Evolutionary conservation across 768 basidiomycete species (phyloP).

Genomic region (Boletus reticulatus): DNA sequence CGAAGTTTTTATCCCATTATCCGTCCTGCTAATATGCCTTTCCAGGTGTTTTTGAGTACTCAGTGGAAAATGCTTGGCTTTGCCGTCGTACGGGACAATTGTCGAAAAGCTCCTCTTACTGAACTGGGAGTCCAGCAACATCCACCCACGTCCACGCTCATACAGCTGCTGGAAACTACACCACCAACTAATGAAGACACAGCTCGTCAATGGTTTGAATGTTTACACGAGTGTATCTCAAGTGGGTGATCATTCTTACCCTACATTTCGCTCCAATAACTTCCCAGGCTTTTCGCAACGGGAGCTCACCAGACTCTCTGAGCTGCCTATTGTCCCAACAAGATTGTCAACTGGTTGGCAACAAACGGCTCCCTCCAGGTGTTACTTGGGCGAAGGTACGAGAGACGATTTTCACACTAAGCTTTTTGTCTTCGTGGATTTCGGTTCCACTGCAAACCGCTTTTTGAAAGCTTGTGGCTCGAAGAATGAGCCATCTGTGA

Average conservation of each 20-base stretch:
- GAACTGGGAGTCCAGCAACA: conserved; percentile 68
- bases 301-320: conserved; percentile 55
- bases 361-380: conserved; percentile 57
- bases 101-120: conserved; percentile 44
- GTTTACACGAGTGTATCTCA: conserved; percentile 56
- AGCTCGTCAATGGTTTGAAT: conserved; percentile 62
- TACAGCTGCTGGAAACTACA: conserved; percentile 50
- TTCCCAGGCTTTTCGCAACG: conserved; percentile 50
- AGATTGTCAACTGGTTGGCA: neutral
- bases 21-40: neutral
- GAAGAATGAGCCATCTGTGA: conserved; percentile 79
- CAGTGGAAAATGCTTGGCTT: conserved; percentile 67
- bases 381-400: conserved; percentile 57
- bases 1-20: conserved; percentile 1
- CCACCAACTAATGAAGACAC: conserved; percentile 50
- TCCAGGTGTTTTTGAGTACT: conserved; percentile 2
- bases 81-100: conserved; percentile 50
- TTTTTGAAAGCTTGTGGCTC: conserved; percentile 87
- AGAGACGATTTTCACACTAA: conserved; percentile 64
- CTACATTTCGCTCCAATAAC: neutral
- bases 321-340: conserved; percentile 49
- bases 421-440: conserved; percentile 84
- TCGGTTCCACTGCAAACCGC: conserved; percentile 71
- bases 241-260: conserved; percentile 37
- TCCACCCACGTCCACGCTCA: conserved; percentile 57